Conservation (phyloP, 164 flowering plant genomes). For the Chimonanthus salicifolius region DNA sequence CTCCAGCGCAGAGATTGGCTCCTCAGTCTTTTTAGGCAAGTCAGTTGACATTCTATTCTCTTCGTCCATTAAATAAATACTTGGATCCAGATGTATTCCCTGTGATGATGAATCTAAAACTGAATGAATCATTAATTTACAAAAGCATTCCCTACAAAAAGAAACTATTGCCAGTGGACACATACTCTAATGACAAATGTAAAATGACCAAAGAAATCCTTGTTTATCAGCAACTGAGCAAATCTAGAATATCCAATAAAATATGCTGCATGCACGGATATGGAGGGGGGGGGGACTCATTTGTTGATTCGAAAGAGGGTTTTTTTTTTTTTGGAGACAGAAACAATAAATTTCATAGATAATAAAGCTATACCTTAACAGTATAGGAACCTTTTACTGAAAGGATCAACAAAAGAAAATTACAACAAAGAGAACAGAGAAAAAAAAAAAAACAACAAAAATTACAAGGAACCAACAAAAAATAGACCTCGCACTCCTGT, state of each 20-base stretch:
- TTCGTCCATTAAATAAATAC: conserved; percentile 92
- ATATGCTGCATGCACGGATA: not conserved
- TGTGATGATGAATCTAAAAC: conserved; percentile 22
- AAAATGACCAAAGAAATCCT: not conserved
- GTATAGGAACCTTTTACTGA: too few species aligned
- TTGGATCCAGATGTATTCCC: conserved; percentile 98
- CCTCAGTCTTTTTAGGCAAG: conserved; percentile 27
- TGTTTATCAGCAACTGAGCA: not conserved
- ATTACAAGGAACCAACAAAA: too few species aligned
- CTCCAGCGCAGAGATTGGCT: conserved; percentile 19
- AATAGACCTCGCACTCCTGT: too few species aligned
- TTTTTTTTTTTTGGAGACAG: too few species aligned
- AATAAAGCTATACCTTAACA: too few species aligned
- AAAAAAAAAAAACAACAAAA: too few species aligned
- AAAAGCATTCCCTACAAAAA: not conserved
- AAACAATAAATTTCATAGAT: too few species aligned
- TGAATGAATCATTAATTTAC: not conserved
- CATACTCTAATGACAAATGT: not conserved
- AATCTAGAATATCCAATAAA: not conserved
- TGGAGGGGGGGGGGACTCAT: not conserved
- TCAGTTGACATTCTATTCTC: conserved; percentile 44
- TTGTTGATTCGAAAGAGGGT: too few species aligned
- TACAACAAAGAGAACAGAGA: too few species aligned
- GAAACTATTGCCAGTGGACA: not conserved
- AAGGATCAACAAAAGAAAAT: too few species aligned